A percentile compares a stretch with the other conserved stretches of the same genome.
Evolutionary conservation across 305 asterid species (phyloP).

Genomic region (Solanum hybrid): DNA sequence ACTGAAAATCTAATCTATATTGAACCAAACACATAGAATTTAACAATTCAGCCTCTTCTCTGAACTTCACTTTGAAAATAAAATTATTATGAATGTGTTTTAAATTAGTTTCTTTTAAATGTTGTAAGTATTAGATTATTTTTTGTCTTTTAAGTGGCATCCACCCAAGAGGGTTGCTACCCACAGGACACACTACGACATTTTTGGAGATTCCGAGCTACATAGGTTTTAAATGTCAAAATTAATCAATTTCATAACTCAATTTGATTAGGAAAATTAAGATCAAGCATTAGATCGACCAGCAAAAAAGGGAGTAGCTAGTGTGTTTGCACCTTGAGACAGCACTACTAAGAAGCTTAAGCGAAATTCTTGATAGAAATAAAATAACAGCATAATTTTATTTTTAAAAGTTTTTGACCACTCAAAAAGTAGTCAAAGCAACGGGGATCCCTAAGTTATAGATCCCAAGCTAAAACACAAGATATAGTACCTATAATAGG

Average conservation of each 20-base stretch:
- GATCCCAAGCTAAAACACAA: background rate
- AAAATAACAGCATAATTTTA: background rate
- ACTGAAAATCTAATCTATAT: background rate
- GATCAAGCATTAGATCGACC: background rate
- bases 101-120: background rate
- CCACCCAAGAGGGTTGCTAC: background rate
- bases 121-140: background rate
- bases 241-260: background rate
- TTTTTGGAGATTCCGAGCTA: background rate
- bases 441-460: background rate
- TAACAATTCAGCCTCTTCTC: background rate
- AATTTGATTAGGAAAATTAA: background rate
- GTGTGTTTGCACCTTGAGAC: background rate
- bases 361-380: background rate
- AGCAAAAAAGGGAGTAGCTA: background rate
- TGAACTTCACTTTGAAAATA: background rate
- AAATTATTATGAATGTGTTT: background rate
- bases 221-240: background rate
- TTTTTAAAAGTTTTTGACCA: background rate
- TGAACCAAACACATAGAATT: background rate
- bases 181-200: background rate
- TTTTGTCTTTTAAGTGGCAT: background rate
- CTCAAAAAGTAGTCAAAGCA: background rate
- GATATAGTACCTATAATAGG: slow-evolving; percentile 67
- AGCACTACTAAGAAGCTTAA: background rate